Evolutionary conservation across 441 rosid genomes (phyloP).

Genomic region (Euphorbia schlechtendalii): DNA sequence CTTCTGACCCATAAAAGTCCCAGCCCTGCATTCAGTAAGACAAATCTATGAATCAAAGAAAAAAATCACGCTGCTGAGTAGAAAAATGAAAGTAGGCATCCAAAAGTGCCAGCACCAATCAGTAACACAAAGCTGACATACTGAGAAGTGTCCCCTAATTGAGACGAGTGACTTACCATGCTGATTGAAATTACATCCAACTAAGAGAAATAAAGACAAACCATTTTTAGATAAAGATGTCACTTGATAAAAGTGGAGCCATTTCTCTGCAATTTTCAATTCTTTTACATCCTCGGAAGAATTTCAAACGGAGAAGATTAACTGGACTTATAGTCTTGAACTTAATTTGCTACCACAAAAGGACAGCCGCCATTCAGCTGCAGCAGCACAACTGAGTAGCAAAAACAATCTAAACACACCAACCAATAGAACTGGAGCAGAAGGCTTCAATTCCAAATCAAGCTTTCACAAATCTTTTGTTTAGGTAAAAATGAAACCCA

Average conservation of each 20-base stretch:
- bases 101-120: background rate
- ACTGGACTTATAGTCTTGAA: constrained; percentile 22
- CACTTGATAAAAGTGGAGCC: constrained; percentile 19
- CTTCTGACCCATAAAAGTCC: constrained; percentile 33
- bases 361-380: constrained; percentile 19
- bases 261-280: constrained; percentile 12
- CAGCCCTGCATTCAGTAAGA: constrained; percentile 42
- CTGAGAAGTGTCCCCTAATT: background rate
- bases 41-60: constrained; percentile 17
- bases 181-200: constrained; percentile 21
- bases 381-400: constrained; percentile 13
- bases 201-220: constrained; percentile 30
- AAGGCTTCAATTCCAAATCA: constrained; percentile 13
- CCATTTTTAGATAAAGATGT: constrained; percentile 21
- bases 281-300: constrained; percentile 11
- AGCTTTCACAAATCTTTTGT: background rate
- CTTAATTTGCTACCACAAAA: constrained; percentile 1
- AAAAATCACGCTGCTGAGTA: constrained; percentile 1
- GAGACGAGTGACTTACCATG: constrained; percentile 30
- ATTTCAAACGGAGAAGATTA: constrained; percentile 14
- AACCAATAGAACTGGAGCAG: constrained; percentile 16
- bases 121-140: background rate
- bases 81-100: background rate
- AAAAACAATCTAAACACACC: constrained; percentile 3
- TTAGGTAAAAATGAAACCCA: constrained; percentile 8